Conservation (phyloP, 176 grass and related monocot species). For the Oryza australiensis region DNA sequence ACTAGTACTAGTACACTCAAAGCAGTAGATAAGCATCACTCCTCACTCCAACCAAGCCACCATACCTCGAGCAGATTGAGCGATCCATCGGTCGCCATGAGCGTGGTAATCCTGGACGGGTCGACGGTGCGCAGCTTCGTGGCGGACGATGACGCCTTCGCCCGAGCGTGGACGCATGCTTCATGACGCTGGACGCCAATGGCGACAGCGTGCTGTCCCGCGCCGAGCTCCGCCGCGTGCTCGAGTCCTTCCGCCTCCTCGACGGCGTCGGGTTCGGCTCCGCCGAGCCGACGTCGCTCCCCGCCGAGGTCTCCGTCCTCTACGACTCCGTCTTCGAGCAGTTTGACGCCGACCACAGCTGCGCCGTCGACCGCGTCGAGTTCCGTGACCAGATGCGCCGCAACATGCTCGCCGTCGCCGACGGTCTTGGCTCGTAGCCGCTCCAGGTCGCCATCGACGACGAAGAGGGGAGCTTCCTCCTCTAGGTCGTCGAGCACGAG, state of each 20-base stretch:
- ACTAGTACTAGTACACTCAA: no score
- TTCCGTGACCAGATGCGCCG: constrained; percentile 82
- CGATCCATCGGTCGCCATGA: constrained; percentile 38
- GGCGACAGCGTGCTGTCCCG: constrained; percentile 92
- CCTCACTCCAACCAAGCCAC: neutral
- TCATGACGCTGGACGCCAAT: constrained; percentile 79
- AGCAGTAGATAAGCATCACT: neutral
- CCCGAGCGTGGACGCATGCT: constrained; percentile 67
- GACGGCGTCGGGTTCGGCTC: constrained; percentile 71
- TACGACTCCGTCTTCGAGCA: constrained; percentile 93
- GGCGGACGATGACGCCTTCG: constrained; percentile 70
- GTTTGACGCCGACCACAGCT: constrained; percentile 90
- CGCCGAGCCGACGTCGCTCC: constrained; percentile 40
- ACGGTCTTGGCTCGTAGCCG: constrained; percentile 77
- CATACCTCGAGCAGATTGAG: no score
- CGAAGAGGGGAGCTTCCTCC: constrained; percentile 62
- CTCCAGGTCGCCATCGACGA: constrained; percentile 82
- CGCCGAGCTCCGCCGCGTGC: constrained; percentile 78
- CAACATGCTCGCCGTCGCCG: constrained; percentile 92
- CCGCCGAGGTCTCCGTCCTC: constrained; percentile 63
- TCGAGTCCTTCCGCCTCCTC: constrained; percentile 93
- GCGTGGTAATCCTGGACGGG: constrained; percentile 74
- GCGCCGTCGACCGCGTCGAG: constrained; percentile 70
- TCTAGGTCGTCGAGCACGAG: constrained; percentile 85
- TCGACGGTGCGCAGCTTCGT: constrained; percentile 83